These are phyloP conservation scores for Cylindrotheca closterium DNA, from an alignment of 108 stramenopile genomes.

Conservation along the genomic window DNA sequence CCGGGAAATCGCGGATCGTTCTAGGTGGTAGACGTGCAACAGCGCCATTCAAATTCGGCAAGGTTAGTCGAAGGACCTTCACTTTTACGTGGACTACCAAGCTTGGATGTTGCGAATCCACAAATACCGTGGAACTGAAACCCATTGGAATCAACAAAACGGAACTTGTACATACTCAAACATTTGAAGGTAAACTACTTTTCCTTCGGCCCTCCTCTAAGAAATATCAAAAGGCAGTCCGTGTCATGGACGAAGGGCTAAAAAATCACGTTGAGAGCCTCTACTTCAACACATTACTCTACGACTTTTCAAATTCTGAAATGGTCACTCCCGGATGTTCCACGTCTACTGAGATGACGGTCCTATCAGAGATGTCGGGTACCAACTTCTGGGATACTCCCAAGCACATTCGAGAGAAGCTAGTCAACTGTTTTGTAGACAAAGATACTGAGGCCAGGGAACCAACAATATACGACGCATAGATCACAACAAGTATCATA, in stretches of 20 bases:
- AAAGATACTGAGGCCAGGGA: background rate
- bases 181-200: background rate
- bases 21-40: background rate
- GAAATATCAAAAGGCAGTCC: background rate
- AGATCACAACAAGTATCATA: background rate
- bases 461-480: background rate
- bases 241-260: constrained; percentile 9
- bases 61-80: background rate
- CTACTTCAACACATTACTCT: constrained; percentile 4
- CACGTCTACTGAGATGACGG: background rate
- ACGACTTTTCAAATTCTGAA: constrained; percentile 5
- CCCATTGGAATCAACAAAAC: constrained; percentile 7
- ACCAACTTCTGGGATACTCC: constrained; percentile 9
- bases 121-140: constrained; percentile 2
- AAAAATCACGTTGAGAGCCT: constrained; percentile 22
- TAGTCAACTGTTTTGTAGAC: constrained; percentile 3
- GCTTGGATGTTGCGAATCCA: background rate
- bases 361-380: background rate
- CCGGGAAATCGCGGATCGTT: constrained; percentile 3
- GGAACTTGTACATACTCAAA: constrained; percentile 1
- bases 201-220: background rate
- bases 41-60: background rate
- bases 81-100: constrained; percentile 7
- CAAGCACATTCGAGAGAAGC: background rate
- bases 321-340: background rate